These are phyloP conservation scores for Sarocladiaceae sp. DNA, from an alignment of 2,329 filamentous ascomycete genomes.

Conservation along the genomic window DNA sequence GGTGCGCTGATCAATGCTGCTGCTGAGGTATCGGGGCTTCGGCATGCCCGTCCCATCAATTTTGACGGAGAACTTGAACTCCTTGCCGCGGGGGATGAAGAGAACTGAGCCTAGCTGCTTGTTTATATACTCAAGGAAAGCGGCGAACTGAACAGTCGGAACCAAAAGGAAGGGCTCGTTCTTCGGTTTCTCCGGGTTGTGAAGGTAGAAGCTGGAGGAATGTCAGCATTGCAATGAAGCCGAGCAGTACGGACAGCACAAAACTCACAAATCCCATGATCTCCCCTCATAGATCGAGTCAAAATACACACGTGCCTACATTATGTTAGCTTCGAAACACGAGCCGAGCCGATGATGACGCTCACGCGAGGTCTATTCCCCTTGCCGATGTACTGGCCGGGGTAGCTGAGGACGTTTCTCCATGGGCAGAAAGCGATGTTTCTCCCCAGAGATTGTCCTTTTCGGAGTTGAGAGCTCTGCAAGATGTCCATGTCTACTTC, in stretches of 20 bases:
- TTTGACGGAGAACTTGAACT: conserved; percentile 48
- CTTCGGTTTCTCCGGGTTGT: conserved; percentile 39
- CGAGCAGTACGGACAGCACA: neutral
- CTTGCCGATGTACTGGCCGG: conserved; percentile 51
- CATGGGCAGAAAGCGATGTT: conserved; percentile 40
- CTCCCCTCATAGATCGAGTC: conserved; percentile 51
- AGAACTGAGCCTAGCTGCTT: conserved; percentile 45
- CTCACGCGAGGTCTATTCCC: conserved; percentile 41
- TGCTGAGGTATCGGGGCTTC: conserved; percentile 57
- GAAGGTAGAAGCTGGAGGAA: conserved; percentile 57
- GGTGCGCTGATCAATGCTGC: conserved; percentile 27
- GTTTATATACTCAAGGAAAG: conserved; percentile 62
- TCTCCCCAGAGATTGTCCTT: conserved; percentile 18
- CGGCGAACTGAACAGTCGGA: conserved; percentile 56
- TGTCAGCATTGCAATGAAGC: neutral
- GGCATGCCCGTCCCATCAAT: conserved; percentile 58
- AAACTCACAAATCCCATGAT: conserved; percentile 69
- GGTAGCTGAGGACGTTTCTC: conserved; percentile 50
- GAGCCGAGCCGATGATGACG: neutral
- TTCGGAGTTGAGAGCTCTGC: neutral
- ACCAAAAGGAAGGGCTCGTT: conserved; percentile 60
- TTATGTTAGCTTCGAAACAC: conserved; percentile 11
- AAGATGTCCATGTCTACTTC: neutral
- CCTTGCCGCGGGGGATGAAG: conserved; percentile 47
- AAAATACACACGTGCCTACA: conserved; percentile 45